Evolutionary conservation across 1,139 yeast species (phyloP).

Genomic region (Casaregolazyma suthepensis): DNA sequence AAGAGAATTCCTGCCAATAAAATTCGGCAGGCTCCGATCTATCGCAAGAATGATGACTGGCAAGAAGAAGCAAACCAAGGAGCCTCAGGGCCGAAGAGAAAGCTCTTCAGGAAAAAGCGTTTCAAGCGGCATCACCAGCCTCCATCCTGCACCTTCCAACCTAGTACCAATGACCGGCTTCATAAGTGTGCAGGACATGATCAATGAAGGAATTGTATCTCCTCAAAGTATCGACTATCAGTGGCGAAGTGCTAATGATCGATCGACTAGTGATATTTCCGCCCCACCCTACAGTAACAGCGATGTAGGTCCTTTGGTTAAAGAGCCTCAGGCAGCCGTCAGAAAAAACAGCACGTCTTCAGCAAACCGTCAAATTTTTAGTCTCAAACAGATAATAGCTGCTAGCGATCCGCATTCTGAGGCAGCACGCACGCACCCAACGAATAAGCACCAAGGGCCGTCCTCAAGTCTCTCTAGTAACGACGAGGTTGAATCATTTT

Average conservation of each 20-base stretch:
- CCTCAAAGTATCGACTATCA: neutral
- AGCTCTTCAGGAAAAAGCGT: neutral
- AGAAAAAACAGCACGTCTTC: neutral
- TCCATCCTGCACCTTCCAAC: neutral
- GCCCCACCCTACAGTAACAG: neutral
- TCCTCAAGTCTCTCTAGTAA: neutral
- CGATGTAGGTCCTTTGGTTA: neutral
- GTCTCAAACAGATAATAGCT: neutral
- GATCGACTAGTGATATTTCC: neutral
- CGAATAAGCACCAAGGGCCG: neutral
- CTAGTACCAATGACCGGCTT: neutral
- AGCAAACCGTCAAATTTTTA: neutral
- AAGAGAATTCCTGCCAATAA: conserved; percentile 10
- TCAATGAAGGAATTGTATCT: neutral
- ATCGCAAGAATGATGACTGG: neutral
- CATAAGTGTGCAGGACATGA: neutral
- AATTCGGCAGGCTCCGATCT: neutral
- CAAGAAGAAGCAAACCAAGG: neutral
- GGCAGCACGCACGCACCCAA: neutral
- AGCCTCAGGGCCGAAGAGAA: neutral
- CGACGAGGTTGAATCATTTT: neutral
- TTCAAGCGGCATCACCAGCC: neutral
- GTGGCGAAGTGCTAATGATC: neutral
- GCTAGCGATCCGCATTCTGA: neutral
- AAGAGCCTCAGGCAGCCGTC: neutral